phyloP scores from a whole-genome alignment of 1,284 basidiomycete species.

The Ganoderma leucocontextum region DNA sequence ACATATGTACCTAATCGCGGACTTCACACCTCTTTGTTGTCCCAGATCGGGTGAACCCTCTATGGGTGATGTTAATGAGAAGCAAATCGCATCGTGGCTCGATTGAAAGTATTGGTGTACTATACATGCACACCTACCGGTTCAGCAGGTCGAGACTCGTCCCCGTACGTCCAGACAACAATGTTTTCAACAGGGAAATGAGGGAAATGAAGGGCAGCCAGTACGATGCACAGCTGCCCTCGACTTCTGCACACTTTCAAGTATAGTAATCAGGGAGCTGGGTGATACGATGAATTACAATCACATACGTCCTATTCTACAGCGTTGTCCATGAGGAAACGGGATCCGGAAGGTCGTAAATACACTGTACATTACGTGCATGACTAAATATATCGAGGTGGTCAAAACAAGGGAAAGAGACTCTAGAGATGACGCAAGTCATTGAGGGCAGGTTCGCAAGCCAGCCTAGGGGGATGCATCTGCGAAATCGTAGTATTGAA shows the following conservation, averaged over 20 bases:
- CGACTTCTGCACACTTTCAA: neutral
- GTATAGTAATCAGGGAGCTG: neutral
- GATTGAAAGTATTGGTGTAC: neutral
- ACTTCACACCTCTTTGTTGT: neutral
- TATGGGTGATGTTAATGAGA: neutral
- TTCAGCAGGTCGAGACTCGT: neutral
- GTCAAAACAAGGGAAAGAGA: neutral
- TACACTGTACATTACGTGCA: slow-evolving; percentile 7
- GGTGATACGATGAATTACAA: neutral
- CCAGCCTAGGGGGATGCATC: slow-evolving; percentile 46
- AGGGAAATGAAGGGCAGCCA: neutral
- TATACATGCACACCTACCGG: neutral
- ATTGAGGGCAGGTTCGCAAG: slow-evolving; percentile 12
- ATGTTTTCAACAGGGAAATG: neutral
- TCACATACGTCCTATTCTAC: neutral
- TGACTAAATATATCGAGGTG: neutral
- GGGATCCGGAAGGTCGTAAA: slow-evolving; percentile 8
- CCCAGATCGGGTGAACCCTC: neutral
- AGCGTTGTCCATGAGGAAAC: neutral
- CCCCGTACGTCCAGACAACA: neutral
- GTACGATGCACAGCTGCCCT: neutral
- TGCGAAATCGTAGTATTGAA: slow-evolving; percentile 55
- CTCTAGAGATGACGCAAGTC: neutral
- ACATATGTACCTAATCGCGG: slow-evolving; percentile 11
- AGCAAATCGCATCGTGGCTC: neutral